Conservation (phyloP, 306 rosid genomes). For the Vicia faba region DNA sequence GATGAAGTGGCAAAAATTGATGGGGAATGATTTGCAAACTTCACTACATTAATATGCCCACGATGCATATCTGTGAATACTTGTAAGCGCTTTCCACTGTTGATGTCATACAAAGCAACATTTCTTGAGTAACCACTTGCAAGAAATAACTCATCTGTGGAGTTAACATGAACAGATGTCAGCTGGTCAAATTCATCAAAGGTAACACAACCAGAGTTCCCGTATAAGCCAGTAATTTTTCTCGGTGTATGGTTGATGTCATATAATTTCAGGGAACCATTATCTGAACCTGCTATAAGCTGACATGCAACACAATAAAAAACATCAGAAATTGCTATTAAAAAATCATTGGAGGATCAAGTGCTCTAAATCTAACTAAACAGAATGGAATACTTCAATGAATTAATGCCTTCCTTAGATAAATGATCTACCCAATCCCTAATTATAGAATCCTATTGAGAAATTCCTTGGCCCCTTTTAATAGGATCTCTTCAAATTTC, state of each 20-base stretch:
- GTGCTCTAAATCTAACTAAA: constrained; percentile 35
- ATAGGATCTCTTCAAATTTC: background rate
- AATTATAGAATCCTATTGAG: background rate
- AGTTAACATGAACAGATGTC: constrained; percentile 87
- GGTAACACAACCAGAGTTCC: constrained; percentile 50
- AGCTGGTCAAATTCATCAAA: constrained; percentile 79
- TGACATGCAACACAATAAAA: constrained; percentile 45
- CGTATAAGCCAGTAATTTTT: constrained; percentile 43
- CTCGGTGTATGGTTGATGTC: constrained; percentile 54
- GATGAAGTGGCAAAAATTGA: constrained; percentile 81
- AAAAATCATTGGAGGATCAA: constrained; percentile 26
- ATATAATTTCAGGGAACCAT: constrained; percentile 75
- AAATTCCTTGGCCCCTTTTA: background rate
- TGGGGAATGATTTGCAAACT: constrained; percentile 83
- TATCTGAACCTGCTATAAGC: constrained; percentile 94
- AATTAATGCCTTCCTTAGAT: constrained; percentile 14
- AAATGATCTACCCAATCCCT: constrained; percentile 2
- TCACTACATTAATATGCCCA: constrained; percentile 83
- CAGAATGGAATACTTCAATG: constrained; percentile 24
- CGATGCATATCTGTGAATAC: constrained; percentile 76
- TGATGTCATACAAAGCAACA: constrained; percentile 80
- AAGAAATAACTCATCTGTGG: constrained; percentile 75
- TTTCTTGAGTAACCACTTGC: constrained; percentile 87
- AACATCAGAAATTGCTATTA: constrained; percentile 38
- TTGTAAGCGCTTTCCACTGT: constrained; percentile 65